Conservation (phyloP, 495 filamentous ascomycete genomes). For the Penicillium mononematosum region DNA sequence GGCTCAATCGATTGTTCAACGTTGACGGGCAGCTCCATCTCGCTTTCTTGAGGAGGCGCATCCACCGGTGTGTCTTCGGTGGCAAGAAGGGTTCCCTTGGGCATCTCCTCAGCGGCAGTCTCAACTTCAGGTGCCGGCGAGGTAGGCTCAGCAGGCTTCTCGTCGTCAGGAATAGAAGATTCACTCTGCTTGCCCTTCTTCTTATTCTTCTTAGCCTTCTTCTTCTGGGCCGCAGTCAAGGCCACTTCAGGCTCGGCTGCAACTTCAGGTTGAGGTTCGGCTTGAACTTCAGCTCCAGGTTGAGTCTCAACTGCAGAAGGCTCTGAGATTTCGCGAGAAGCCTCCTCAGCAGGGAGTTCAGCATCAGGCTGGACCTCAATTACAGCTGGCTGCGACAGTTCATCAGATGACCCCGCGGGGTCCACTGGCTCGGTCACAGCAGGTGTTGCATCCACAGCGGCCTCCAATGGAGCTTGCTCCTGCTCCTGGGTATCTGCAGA, state of each 20-base stretch:
- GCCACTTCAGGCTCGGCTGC: conserved; percentile 23
- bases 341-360: background rate
- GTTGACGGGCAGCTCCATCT: background rate
- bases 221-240: conserved; percentile 31
- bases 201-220: conserved; percentile 44
- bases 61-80: background rate
- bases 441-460: conserved; percentile 1
- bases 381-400: background rate
- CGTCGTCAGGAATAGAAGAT: conserved; percentile 18
- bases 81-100: background rate
- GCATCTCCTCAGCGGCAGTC: background rate
- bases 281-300: conserved; percentile 7
- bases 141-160: conserved; percentile 17
- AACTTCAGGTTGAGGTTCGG: conserved; percentile 3
- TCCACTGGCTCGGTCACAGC: background rate
- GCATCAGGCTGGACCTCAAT: background rate
- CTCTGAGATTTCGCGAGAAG: conserved; percentile 6
- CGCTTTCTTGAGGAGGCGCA: conserved; percentile 1
- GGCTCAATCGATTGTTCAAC: background rate
- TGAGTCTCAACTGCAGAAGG: conserved; percentile 9
- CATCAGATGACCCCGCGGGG: background rate
- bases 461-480: conserved; percentile 10
- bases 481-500: background rate
- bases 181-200: conserved; percentile 29
- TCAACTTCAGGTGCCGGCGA: conserved; percentile 12